Evolutionary conservation across 306 rosid species (phyloP), one percentile per base, ranked within the genome.

Genomic region (Neltuma alba): DNA sequence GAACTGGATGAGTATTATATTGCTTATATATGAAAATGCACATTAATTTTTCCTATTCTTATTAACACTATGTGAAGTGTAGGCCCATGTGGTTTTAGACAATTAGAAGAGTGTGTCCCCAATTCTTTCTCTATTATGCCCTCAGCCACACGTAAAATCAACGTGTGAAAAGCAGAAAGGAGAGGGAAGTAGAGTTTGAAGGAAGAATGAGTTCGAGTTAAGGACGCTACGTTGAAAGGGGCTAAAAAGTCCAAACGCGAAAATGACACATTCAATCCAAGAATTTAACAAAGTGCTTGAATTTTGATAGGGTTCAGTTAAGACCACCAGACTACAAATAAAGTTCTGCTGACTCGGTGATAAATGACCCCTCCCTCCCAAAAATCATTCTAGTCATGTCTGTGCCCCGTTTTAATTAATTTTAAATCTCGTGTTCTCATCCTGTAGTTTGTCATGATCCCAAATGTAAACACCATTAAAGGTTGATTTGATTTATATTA

Each of bases 171-270:
- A 5, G 31, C 18, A 37, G 72, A 66, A 66, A 20, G 18, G 11
- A 21, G 9, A 21, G 7, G 16, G 18, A 38, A 31, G 14, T 3
- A 4, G 28, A 2, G 44, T 64, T 64, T 9, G 45, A 64, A 34
- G 23, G 44, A 34, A 55, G 13, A 23, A 20, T 18, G 72, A 66
- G 31, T 66, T 66, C 38, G 47, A 66, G 72, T 66, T n/a, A 10
- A 23, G 25, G 72, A 66, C 72, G 72, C 30, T 38, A 66, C 72
- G 72, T 37, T 66, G 72, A 36, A 25, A 66, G 71, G 16, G 9
- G 0, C 45, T 36, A 34, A 3, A 65, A 20, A 38, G 72, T 66
- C 70, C 50, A 38, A 48, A 6, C 48, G 31, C 11, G 7, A 58
- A 64, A 34, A 20, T 10, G 70, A 64, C 63, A 57, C 16, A 23